A percentile compares a stretch with the other conserved stretches of the same genome.
Conservation (phyloP, 1,139 yeast species). For the Saccharomycopsis crataegensis region DNA sequence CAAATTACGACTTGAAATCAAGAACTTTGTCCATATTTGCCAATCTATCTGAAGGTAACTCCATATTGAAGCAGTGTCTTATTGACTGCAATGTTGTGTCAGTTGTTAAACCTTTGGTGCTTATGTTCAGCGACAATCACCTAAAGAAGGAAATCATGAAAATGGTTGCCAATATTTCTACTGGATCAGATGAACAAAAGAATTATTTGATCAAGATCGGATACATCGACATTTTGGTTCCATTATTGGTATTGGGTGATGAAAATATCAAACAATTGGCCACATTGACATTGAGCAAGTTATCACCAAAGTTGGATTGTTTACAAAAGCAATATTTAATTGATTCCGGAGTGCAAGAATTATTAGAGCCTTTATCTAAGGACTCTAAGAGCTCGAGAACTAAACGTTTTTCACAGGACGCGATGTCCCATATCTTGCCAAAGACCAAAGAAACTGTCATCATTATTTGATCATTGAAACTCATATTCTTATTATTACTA, state of each 20-base stretch:
- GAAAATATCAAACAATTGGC: slow-evolving; percentile 15
- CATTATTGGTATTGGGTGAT: slow-evolving; percentile 19
- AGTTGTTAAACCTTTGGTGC: slow-evolving; percentile 17
- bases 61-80: slow-evolving; percentile 14
- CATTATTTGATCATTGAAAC: slow-evolving; percentile 5
- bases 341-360: slow-evolving; percentile 18
- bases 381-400: slow-evolving; percentile 4
- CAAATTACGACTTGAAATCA: slow-evolving; percentile 15
- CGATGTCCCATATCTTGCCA: slow-evolving; percentile 10
- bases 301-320: slow-evolving; percentile 14
- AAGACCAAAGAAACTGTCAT: slow-evolving; percentile 15
- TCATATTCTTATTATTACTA: too few species aligned
- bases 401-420: slow-evolving; percentile 13
- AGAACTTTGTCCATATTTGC: slow-evolving; percentile 15
- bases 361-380: slow-evolving; percentile 10
- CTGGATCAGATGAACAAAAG: slow-evolving; percentile 12
- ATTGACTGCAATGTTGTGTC: slow-evolving; percentile 15
- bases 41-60: slow-evolving; percentile 15
- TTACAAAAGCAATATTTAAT: slow-evolving; percentile 18
- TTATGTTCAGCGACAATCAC: slow-evolving; percentile 17
- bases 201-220: slow-evolving; percentile 14
- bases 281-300: slow-evolving; percentile 14
- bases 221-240: slow-evolving; percentile 18
- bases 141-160: slow-evolving; percentile 17
- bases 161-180: slow-evolving; percentile 12